Evolutionary conservation across 805 yeast species (phyloP).

Genomic region (Pichia manshurica): DNA sequence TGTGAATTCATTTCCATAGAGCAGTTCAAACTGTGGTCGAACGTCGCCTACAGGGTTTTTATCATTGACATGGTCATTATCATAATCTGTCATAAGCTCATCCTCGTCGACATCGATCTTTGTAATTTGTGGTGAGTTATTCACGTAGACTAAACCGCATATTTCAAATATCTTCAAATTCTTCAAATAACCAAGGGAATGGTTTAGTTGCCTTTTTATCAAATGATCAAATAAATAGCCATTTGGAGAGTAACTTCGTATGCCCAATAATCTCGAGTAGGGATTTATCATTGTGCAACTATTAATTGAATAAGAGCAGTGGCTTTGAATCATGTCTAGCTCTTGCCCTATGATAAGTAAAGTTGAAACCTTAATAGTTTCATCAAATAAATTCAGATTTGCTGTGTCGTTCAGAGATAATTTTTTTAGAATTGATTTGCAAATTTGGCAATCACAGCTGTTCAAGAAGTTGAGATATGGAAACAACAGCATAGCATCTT

Average conservation of each 20-base stretch:
- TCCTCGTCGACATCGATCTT: neutral
- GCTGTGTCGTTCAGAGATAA: constrained; percentile 5
- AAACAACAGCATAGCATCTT: constrained; percentile 26
- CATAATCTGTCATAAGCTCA: neutral
- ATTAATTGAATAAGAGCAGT: constrained; percentile 8
- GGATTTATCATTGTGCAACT: constrained; percentile 13
- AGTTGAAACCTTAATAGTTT: constrained; percentile 29
- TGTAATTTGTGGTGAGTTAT: neutral
- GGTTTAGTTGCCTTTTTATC: constrained; percentile 22
- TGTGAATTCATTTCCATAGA: constrained; percentile 22
- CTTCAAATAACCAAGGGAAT: constrained; percentile 18
- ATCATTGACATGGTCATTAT: neutral
- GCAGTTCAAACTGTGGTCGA: constrained; percentile 15
- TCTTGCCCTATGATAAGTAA: constrained; percentile 30
- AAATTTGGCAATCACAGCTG: constrained; percentile 23
- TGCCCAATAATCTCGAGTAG: constrained; percentile 18
- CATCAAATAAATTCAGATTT: constrained; percentile 12
- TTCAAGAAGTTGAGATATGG: constrained; percentile 26
- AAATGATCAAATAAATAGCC: constrained; percentile 31
- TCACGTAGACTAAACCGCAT: constrained; percentile 27
- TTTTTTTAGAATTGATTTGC: constrained; percentile 16
- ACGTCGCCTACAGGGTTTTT: neutral
- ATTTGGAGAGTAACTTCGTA: constrained; percentile 6
- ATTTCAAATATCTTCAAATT: constrained; percentile 25
- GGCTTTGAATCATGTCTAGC: constrained; percentile 21